Evolutionary conservation across 352 stramenopile genomes (phyloP).

Genomic region (Globisporangium polare): DNA sequence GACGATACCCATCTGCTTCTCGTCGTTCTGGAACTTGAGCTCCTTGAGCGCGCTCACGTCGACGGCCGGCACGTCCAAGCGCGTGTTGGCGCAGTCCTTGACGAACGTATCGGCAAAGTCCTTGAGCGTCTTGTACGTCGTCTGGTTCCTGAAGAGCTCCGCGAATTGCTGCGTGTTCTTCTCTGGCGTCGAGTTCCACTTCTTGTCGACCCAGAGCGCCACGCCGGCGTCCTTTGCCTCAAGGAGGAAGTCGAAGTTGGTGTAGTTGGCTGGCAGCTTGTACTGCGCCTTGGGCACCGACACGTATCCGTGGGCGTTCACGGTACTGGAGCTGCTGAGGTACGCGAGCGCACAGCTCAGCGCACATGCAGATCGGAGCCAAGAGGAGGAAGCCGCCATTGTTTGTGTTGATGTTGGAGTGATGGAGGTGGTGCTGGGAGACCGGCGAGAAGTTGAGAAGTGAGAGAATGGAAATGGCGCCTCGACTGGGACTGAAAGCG

Average conservation of each 20-base stretch:
- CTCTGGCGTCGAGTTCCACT: conserved; percentile 12
- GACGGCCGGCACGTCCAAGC: conserved; percentile 18
- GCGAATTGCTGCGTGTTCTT: conserved; percentile 3
- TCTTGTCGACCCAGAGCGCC: conserved; percentile 11
- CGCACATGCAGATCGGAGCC: background rate
- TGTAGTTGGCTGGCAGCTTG: background rate
- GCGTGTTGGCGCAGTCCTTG: conserved; percentile 24
- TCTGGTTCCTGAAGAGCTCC: conserved; percentile 4
- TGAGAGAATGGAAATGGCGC: no score
- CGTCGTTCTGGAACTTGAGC: conserved; percentile 49
- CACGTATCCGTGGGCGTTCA: conserved; percentile 5
- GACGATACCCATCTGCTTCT: conserved; percentile 33
- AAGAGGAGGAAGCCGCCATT: background rate
- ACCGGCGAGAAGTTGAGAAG: no score
- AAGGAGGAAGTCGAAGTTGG: background rate
- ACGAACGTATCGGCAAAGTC: conserved; percentile 29
- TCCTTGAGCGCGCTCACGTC: conserved; percentile 31
- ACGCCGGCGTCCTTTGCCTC: background rate
- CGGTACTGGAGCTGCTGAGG: background rate
- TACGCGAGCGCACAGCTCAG: background rate
- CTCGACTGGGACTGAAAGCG: no score
- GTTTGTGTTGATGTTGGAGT: background rate
- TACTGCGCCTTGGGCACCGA: conserved; percentile 2
- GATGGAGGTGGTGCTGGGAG: background rate
- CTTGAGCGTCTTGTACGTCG: conserved; percentile 20